Conservation (phyloP, 1,284 basidiomycete genomes). For the Naganishia liquefaciens region DNA sequence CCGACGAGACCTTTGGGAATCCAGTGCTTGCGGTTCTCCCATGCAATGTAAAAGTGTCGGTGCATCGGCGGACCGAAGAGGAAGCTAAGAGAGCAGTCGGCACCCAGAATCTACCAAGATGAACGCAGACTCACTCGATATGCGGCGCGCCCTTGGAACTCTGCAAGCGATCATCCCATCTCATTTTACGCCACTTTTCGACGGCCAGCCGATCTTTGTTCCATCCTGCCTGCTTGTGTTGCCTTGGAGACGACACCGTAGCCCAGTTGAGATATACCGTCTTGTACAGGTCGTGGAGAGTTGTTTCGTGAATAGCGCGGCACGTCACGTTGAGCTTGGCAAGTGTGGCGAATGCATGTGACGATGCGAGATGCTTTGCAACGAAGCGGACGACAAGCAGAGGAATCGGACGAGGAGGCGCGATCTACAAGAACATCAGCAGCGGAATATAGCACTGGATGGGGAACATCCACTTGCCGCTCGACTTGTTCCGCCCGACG, state of each 20-base stretch:
- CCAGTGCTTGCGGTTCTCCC: slow-evolving; percentile 13
- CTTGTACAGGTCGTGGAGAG: not conserved
- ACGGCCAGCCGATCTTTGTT: not conserved
- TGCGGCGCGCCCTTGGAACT: not conserved
- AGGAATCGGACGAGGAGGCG: not conserved
- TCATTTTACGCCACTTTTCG: slow-evolving; percentile 1
- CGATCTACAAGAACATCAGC: not conserved
- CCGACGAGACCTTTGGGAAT: slow-evolving; percentile 3
- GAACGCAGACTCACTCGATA: slow-evolving; percentile 1
- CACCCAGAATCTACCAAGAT: not conserved
- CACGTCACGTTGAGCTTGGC: slow-evolving; percentile 12
- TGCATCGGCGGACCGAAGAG: slow-evolving; percentile 18
- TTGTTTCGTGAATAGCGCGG: slow-evolving; percentile 4
- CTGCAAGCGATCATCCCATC: slow-evolving; percentile 13
- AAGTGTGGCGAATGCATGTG: slow-evolving; percentile 17
- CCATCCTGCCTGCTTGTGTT: no score
- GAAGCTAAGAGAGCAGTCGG: not conserved
- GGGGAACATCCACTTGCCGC: not conserved
- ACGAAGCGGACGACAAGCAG: slow-evolving; percentile 1
- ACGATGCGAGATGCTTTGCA: slow-evolving; percentile 4
- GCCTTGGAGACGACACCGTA: not conserved
- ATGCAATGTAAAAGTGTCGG: slow-evolving; percentile 18
- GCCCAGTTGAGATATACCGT: slow-evolving; percentile 20
- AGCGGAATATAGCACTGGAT: not conserved
- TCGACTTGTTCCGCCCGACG: not conserved